Conservation (phyloP, 192 early-diverging fungal species). For the Coemansia sp. region DNA sequence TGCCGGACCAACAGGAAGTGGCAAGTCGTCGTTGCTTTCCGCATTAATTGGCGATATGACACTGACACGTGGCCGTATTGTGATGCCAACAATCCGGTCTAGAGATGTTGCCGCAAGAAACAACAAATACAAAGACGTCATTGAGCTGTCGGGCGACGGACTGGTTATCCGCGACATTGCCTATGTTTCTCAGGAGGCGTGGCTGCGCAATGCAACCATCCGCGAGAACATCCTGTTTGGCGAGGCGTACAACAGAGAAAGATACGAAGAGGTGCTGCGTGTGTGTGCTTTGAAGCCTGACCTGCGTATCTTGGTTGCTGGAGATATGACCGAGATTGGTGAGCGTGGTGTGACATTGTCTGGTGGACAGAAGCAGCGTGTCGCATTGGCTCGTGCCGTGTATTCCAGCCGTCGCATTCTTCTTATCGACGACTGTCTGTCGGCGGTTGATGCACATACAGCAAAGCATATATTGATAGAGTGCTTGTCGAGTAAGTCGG, state of each 20-base stretch:
- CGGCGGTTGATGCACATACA: constrained; percentile 93
- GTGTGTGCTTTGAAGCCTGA: constrained; percentile 81
- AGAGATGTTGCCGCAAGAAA: background rate
- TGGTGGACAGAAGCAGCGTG: constrained; percentile 82
- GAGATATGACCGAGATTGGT: constrained; percentile 88
- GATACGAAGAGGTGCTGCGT: constrained; percentile 74
- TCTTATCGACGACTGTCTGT: constrained; percentile 83
- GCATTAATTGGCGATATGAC: constrained; percentile 81
- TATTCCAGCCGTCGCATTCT: constrained; percentile 68
- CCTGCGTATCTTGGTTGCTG: constrained; percentile 76
- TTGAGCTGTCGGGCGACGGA: constrained; percentile 46
- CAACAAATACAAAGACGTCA: constrained; percentile 15
- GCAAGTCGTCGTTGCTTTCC: constrained; percentile 78
- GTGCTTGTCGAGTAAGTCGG: constrained; percentile 61
- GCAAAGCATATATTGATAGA: constrained; percentile 79
- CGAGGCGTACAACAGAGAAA: constrained; percentile 61
- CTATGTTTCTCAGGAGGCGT: constrained; percentile 79
- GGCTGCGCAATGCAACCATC: constrained; percentile 70
- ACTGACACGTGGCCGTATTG: constrained; percentile 26
- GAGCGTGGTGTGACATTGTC: constrained; percentile 77
- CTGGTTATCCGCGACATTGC: constrained; percentile 63
- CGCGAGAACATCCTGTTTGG: constrained; percentile 88
- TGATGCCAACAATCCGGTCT: constrained; percentile 13
- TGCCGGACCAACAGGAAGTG: constrained; percentile 82
- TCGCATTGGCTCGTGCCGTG: constrained; percentile 80